Evolutionary conservation across 148 eudicot species (phyloP).

Genomic region (Polygonum aviculare): DNA sequence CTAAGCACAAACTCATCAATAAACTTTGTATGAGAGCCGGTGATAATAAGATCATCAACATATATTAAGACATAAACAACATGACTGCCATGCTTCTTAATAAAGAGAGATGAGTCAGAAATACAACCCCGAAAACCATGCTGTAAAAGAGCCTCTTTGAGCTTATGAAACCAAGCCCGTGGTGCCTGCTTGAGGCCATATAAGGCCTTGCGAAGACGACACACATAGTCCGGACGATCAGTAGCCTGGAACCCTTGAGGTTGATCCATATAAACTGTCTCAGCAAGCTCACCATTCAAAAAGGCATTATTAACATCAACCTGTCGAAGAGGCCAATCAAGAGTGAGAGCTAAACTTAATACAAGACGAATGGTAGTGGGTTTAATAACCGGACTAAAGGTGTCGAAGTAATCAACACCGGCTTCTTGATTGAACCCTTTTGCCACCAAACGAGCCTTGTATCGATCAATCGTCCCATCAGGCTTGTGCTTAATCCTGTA

Average conservation of each 20-base stretch:
- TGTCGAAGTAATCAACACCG: background rate
- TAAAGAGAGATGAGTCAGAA: background rate
- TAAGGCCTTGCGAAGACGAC: background rate
- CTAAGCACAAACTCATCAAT: no score
- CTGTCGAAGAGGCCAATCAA: background rate
- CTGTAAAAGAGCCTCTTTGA: background rate
- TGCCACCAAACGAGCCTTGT: background rate
- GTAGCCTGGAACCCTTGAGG: background rate
- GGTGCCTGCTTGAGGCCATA: conserved; percentile 5
- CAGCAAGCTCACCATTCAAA: background rate
- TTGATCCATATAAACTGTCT: background rate
- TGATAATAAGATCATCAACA: background rate
- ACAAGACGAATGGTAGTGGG: background rate
- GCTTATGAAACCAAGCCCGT: background rate
- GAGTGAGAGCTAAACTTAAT: background rate
- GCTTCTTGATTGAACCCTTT: background rate
- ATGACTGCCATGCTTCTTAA: background rate
- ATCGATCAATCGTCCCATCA: background rate
- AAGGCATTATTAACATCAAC: background rate
- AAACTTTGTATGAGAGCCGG: background rate
- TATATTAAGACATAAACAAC: background rate
- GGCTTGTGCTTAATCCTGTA: background rate
- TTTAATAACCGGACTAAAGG: background rate
- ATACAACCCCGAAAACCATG: background rate
- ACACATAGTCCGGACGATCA: background rate